Conservation (phyloP, 148 eudicot genomes). For the Rheum nobile region DNA sequence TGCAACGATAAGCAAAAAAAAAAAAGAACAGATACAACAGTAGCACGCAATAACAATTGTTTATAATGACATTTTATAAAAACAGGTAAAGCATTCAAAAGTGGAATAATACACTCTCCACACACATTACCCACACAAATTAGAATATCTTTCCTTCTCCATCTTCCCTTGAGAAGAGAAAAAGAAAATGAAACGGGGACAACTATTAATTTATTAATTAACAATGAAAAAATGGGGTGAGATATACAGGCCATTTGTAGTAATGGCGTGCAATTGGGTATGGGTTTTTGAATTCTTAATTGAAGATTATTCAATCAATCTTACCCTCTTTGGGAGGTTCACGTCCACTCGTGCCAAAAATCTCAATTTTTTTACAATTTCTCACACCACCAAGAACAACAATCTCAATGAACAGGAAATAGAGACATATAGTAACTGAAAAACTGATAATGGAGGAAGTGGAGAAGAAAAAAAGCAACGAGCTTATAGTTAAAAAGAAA, state of each 20-base stretch:
- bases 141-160: not conserved
- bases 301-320: not conserved
- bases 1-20: not conserved
- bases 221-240: not conserved
- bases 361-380: not conserved
- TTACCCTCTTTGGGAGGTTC: not conserved
- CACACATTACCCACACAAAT: not conserved
- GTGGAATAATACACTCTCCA: not conserved
- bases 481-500: not conserved
- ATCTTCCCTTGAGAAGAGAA: not conserved
- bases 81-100: conserved; percentile 7
- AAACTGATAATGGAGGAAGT: not conserved
- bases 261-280: not conserved
- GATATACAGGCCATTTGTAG: not conserved
- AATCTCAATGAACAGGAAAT: not conserved
- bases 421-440: not conserved
- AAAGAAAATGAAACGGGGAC: not conserved
- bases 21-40: conserved; percentile 1
- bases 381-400: not conserved
- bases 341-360: not conserved
- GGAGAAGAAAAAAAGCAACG: not conserved
- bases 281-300: not conserved
- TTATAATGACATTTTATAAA: not conserved
- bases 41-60: not conserved
- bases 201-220: not conserved